Evolutionary conservation across 192 early-diverging fungal species (phyloP), one percentile per base, ranked within the genome.

Genomic region (Funneliformis mosseae): DNA sequence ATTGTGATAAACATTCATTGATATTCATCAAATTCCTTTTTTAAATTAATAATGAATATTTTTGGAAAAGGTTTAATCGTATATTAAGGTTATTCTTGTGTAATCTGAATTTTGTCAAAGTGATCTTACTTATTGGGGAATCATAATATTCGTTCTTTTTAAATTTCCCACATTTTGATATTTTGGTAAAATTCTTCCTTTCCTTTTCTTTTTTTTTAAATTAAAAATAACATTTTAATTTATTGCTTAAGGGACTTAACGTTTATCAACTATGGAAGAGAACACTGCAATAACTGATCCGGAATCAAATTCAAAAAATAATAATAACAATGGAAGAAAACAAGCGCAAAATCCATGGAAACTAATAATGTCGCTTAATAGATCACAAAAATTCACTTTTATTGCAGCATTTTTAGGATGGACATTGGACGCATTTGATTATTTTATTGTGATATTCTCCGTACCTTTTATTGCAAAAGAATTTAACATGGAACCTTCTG

Each of bases 401-500:
- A 0, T 38, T 46, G 45, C 71, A 1, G 89, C 87, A 46, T 93
- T 91, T 76, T 81, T 93, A 71, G 93, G 91, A n/a, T 94, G 93
- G 92, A 88, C 89, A 61, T 81, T 93, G 14, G 92, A 94, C 78
- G 88, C 92, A 12, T 88, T 92, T 62, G 93, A 94, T 83, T 94
- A 89, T 81, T 93, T 92, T 71, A 87, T 88, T 45, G 88, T 93
- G 5, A 82, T 88, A 18, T 82, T 92, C 81, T 82, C 90, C 0
- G 81, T 90, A 16, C 86, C 88, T 39, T 84, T 89, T 70, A 87
- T 92, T 28, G 91, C 89, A 28, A 79, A 80, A 3, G 85, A 86
- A 16, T 94, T 92, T 83, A 85, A 79, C 27, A 87, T 87, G 39
- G 62, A 86, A 25, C 86, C 87, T 4, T 90, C 91, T 1, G 80